Evolutionary conservation across 2,329 filamentous ascomycete genomes (phyloP).

Genomic region (Verticillium klebahnii): DNA sequence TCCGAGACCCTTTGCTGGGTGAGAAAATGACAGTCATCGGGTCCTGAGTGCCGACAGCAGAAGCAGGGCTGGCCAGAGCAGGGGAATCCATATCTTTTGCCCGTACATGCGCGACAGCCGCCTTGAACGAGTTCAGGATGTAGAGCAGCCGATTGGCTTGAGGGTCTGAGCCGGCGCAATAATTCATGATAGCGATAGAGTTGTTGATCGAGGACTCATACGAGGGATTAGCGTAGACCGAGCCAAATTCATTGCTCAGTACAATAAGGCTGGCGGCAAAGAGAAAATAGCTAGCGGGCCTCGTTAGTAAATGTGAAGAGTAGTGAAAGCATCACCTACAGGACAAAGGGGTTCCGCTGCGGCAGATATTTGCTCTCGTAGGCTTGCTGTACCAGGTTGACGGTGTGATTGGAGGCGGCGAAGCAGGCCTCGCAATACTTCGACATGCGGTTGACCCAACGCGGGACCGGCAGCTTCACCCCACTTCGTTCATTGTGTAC

Average conservation of each 20-base stretch:
- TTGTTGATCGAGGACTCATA: slow-evolving; percentile 34
- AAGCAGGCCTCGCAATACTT: slow-evolving; percentile 43
- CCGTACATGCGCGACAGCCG: slow-evolving; percentile 26
- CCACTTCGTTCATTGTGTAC: slow-evolving; percentile 25
- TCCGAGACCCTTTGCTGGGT: slow-evolving; percentile 7
- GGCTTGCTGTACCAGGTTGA: slow-evolving; percentile 41
- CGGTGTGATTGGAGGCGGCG: slow-evolving; percentile 42
- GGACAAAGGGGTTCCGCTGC: slow-evolving; percentile 49
- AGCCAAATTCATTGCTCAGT: slow-evolving; percentile 52
- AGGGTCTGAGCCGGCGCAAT: slow-evolving; percentile 41
- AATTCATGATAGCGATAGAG: slow-evolving; percentile 43
- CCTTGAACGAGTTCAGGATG: slow-evolving; percentile 44
- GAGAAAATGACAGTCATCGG: slow-evolving; percentile 23
- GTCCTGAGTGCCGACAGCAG: slow-evolving; percentile 16
- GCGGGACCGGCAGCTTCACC: slow-evolving; percentile 9
- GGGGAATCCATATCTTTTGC: slow-evolving; percentile 8
- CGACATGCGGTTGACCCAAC: slow-evolving; percentile 17
- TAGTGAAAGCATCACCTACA: slow-evolving; percentile 34
- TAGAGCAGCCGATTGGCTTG: slow-evolving; percentile 44
- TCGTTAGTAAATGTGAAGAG: slow-evolving; percentile 3
- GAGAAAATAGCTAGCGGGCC: slow-evolving; percentile 43
- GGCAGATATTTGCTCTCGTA: slow-evolving; percentile 40
- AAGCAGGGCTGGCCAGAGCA: slow-evolving; percentile 13
- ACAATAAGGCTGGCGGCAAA: slow-evolving; percentile 51
- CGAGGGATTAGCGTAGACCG: slow-evolving; percentile 38